Evolutionary conservation across 2,329 filamentous ascomycete genomes (phyloP).

Genomic region (Exophiala viscosa): DNA sequence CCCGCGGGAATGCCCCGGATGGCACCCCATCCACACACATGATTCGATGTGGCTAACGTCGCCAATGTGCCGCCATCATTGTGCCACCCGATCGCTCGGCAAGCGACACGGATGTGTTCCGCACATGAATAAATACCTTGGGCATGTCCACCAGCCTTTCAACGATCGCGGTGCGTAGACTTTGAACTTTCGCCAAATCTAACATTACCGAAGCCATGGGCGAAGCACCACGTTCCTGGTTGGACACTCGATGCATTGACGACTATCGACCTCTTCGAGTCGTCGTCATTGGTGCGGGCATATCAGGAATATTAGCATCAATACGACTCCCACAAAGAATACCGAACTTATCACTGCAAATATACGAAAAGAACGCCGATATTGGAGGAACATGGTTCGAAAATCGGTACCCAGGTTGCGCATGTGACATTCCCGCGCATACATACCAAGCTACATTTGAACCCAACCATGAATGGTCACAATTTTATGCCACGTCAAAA

Average conservation of each 20-base stretch:
- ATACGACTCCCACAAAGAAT: conserved; percentile 28
- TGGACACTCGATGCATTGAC: conserved; percentile 1
- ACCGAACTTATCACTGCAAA: conserved; percentile 3
- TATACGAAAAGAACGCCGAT: conserved; percentile 30
- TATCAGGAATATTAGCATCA: conserved; percentile 38
- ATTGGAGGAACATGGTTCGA: conserved; percentile 34
- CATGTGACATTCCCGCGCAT: conserved; percentile 37
- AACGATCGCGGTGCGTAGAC: too few relatives aligned
- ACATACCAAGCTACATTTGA: conserved; percentile 67
- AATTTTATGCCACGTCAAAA: conserved; percentile 50
- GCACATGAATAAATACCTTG: too few relatives aligned
- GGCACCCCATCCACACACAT: too few relatives aligned
- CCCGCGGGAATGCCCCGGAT: too few relatives aligned
- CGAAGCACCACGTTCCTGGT: neutral
- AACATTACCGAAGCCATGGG: neutral
- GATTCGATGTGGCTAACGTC: too few relatives aligned
- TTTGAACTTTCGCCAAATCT: neutral
- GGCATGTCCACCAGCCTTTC: too few relatives aligned
- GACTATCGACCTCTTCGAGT: conserved; percentile 2
- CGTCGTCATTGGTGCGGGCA: conserved; percentile 36
- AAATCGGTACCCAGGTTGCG: conserved; percentile 25
- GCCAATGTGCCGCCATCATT: too few relatives aligned
- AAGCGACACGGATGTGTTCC: neutral
- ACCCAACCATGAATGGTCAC: conserved; percentile 65
- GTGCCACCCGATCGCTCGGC: too few relatives aligned